Conservation (phyloP, 2,329 filamentous ascomycete species). For the Rasamsonia emersonii region DNA sequence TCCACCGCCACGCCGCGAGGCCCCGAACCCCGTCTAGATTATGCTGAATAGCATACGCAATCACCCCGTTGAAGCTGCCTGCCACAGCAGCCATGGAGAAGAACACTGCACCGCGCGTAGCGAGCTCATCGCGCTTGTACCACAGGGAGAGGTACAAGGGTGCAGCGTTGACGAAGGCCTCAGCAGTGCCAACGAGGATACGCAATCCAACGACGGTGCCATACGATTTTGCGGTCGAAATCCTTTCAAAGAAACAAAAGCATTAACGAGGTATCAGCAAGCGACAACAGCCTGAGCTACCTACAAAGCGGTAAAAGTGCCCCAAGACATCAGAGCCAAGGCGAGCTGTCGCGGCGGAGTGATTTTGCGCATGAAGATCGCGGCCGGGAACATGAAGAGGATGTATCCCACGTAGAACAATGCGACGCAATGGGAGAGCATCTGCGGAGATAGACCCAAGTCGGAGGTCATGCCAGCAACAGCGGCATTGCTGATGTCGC, state of each 20-base stretch:
- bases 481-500: constrained; percentile 2
- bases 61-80: constrained; percentile 34
- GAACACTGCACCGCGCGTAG: constrained; percentile 22
- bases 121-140: constrained; percentile 42
- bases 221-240: too few species aligned
- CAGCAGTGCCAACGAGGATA: too few species aligned
- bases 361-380: constrained; percentile 1
- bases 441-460: neutral
- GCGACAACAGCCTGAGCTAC: neutral
- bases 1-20: constrained; percentile 39
- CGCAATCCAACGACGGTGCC: too few species aligned
- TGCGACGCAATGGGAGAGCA: constrained; percentile 2
- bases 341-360: neutral
- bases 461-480: constrained; percentile 2
- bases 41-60: constrained; percentile 23
- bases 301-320: constrained; percentile 1
- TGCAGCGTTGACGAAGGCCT: constrained; percentile 31
- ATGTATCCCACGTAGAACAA: constrained; percentile 5
- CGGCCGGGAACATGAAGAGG: neutral
- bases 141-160: constrained; percentile 61
- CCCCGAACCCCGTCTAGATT: constrained; percentile 28
- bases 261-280: too few species aligned
- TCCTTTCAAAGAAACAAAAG: too few species aligned
- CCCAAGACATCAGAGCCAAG: constrained; percentile 2
- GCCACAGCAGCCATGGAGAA: constrained; percentile 36